Evolutionary conservation across 2,329 filamentous ascomycete species (phyloP).

Genomic region (Penicillium polonicum): DNA sequence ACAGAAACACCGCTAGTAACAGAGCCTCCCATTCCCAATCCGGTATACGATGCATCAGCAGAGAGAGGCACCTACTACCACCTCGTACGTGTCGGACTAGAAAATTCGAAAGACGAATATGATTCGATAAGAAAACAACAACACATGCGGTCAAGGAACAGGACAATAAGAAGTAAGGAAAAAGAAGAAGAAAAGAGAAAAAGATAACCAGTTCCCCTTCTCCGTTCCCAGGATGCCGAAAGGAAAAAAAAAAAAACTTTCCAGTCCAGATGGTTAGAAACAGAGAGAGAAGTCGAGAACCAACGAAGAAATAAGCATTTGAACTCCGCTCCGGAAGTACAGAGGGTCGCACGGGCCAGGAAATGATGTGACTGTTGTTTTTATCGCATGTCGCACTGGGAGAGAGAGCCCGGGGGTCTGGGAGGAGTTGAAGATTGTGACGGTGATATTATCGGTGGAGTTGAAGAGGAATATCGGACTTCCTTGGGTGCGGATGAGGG

Average conservation of each 20-base stretch:
- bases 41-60: slow-evolving; percentile 2
- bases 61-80: slow-evolving; percentile 1
- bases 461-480: slow-evolving; percentile 18
- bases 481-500: slow-evolving; percentile 17
- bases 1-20: not conserved
- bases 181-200: slow-evolving; percentile 18
- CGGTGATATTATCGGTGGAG: slow-evolving; percentile 17
- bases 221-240: slow-evolving; percentile 23
- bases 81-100: not conserved
- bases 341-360: slow-evolving; percentile 20
- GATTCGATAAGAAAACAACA: slow-evolving; percentile 13
- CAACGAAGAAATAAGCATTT: slow-evolving; percentile 12
- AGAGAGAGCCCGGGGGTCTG: slow-evolving; percentile 11
- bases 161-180: slow-evolving; percentile 18
- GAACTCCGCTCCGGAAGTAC: slow-evolving; percentile 20
- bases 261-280: slow-evolving; percentile 27
- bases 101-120: slow-evolving; percentile 7
- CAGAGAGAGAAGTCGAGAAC: slow-evolving; percentile 14
- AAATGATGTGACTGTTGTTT: slow-evolving; percentile 18
- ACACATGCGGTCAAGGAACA: slow-evolving; percentile 22
- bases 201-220: slow-evolving; percentile 21
- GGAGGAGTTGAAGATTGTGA: slow-evolving; percentile 8
- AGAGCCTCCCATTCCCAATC: not conserved
- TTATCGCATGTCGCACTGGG: slow-evolving; percentile 20
- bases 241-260: slow-evolving; percentile 18